Evolutionary conservation across 768 basidiomycete species (phyloP), one percentile per base, ranked within the genome.

Genomic region (Tulasnella sp.): DNA sequence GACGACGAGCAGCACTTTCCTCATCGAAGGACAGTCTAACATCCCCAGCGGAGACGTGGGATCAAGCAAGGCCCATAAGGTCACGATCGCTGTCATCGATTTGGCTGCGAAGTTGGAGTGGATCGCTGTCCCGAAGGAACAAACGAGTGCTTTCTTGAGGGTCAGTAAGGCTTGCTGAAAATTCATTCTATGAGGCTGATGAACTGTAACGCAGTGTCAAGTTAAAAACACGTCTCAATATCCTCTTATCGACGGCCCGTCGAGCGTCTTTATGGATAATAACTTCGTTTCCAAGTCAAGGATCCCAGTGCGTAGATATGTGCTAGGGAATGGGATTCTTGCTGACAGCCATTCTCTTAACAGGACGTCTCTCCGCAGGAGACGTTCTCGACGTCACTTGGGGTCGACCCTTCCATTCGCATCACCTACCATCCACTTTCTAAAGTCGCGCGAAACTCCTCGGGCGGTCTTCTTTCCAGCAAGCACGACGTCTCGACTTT

Each of bases 221-320:
- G 63, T 74, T 39, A 75, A 52, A 47, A 75, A 74, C 37, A 70
- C 73, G 29, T 74, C 73, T 8, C 59, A 35, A 32, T 71, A 74
- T 34, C 66, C 71, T 26, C 47, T 74, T 36, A n/a, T 74, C 22
- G 36, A 42, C 36, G 75, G 75, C 44, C 64, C 63, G 1, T 63
- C 69, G 1, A 75, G 65, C 35, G 74, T 75, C 8, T 75, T 74
- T 62, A 67, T 75, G 64, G 75, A 75, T 40, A 72, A 74, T 16
- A 72, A 72, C 67, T 75, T 75, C 59, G 71, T 74, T 63, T 74
- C 71, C 74, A 75, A 75, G 52, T 72, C 75, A 1, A 34, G 32
- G 19, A 68, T 75, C 36, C 75, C 75, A 19, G 59, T n/a, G n/a
- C n/a, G n/a, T n/a, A n/a, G n/a, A n/a, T 72, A 37, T 22, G 71